Conservation (phyloP, 2,329 filamentous ascomycete genomes). For the Nothomitra cinnamomea region DNA sequence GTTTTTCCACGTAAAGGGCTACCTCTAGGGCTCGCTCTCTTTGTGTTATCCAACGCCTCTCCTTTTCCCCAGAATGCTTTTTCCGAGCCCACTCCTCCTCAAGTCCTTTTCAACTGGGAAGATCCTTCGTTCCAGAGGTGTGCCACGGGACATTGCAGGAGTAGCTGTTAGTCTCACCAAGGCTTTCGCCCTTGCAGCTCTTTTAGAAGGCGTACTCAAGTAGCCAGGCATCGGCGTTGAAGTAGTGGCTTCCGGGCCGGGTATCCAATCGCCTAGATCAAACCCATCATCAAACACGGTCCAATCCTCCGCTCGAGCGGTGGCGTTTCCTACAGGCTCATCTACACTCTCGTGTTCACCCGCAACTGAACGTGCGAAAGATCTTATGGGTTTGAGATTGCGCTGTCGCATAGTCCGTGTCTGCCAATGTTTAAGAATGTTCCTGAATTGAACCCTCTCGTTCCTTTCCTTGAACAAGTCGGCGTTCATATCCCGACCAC, state of each 20-base stretch:
- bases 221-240: slow-evolving; percentile 25
- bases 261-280: slow-evolving; percentile 4
- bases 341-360: slow-evolving; percentile 15
- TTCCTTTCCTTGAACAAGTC: slow-evolving; percentile 34
- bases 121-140: not conserved
- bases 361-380: slow-evolving; percentile 13
- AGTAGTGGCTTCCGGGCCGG: slow-evolving; percentile 19
- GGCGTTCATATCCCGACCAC: slow-evolving; percentile 32
- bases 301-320: not conserved
- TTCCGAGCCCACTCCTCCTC: not conserved
- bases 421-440: slow-evolving; percentile 38
- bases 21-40: no score
- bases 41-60: no score
- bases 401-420: slow-evolving; percentile 22
- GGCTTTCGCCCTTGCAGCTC: slow-evolving; percentile 25
- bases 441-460: slow-evolving; percentile 35
- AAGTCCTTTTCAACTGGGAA: not conserved
- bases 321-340: not conserved
- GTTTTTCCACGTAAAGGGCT: no score
- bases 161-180: slow-evolving; percentile 12
- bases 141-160: not conserved
- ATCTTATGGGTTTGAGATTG: not conserved
- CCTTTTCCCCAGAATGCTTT: not conserved
- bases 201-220: slow-evolving; percentile 28
- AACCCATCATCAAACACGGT: not conserved